phyloP scores from a whole-genome alignment of 768 basidiomycete genomes.

The Suillus placidus region DNA sequence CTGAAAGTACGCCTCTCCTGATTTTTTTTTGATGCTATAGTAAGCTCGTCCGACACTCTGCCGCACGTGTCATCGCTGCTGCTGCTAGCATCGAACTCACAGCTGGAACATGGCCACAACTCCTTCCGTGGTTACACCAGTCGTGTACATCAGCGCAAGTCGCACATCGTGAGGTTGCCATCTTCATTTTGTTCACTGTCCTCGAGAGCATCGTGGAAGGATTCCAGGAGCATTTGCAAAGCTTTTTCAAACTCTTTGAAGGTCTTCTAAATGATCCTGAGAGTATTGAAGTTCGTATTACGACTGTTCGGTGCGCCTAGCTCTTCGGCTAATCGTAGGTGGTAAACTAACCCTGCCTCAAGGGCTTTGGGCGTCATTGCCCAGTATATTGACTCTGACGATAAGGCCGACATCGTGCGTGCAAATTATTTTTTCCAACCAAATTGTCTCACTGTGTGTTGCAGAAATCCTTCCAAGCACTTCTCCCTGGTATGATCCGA shows the following conservation, averaged over 20 bases:
- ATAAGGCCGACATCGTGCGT: constrained; percentile 85
- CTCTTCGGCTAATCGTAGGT: neutral
- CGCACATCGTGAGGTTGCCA: constrained; percentile 87
- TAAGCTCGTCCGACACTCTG: constrained; percentile 88
- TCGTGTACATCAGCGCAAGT: constrained; percentile 70
- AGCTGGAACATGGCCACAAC: constrained; percentile 76
- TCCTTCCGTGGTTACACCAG: constrained; percentile 85
- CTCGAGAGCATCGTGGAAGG: constrained; percentile 90
- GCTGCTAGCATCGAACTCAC: constrained; percentile 90
- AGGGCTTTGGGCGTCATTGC: constrained; percentile 91
- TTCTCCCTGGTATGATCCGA: constrained; percentile 85
- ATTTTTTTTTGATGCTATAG: constrained; percentile 43
- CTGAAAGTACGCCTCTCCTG: neutral
- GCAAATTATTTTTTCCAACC: constrained; percentile 4
- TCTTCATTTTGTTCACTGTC: constrained; percentile 87
- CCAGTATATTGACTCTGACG: constrained; percentile 86
- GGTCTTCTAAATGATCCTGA: constrained; percentile 77
- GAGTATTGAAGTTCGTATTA: constrained; percentile 88
- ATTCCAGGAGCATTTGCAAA: constrained; percentile 74
- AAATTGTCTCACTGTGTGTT: constrained; percentile 3
- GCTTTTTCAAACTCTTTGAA: constrained; percentile 81
- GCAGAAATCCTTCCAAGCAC: constrained; percentile 83
- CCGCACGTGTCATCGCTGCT: constrained; percentile 89
- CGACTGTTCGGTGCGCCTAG: constrained; percentile 69
- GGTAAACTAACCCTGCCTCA: constrained; percentile 13